phyloP scores from a whole-genome alignment of 306 rosid genomes.

The Fragaria iinumae region DNA sequence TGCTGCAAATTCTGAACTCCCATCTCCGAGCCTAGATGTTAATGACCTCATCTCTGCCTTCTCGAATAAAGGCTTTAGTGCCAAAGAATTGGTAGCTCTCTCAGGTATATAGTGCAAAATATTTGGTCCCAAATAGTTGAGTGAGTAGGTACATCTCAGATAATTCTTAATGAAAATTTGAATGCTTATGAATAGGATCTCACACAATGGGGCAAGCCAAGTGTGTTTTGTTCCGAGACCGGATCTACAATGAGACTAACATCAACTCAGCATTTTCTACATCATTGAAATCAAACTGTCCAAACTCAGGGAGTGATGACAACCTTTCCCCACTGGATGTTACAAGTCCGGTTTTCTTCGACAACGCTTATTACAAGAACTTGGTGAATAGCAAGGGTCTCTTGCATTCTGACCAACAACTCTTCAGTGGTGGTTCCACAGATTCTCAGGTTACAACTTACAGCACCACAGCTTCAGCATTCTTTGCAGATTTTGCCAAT shows the following conservation, averaged over 20 bases:
- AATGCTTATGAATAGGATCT: conserved; percentile 41
- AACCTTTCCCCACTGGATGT: conserved; percentile 59
- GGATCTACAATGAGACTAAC: conserved; percentile 54
- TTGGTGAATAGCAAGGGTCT: conserved; percentile 34
- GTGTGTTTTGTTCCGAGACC: conserved; percentile 49
- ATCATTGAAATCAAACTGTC: conserved; percentile 48
- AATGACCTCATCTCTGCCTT: conserved; percentile 45
- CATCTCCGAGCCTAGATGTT: conserved; percentile 58
- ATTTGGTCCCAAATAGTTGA: background rate
- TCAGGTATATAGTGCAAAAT: conserved; percentile 39
- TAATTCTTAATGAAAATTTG: background rate
- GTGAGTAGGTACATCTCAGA: background rate
- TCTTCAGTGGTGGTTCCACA: conserved; percentile 38
- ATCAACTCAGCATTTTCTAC: conserved; percentile 51
- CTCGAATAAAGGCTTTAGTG: conserved; percentile 53
- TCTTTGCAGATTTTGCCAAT: conserved; percentile 49
- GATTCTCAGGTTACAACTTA: conserved; percentile 35
- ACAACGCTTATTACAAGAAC: conserved; percentile 44
- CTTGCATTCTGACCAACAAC: conserved; percentile 44
- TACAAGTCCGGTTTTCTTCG: conserved; percentile 48
- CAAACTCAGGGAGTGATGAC: conserved; percentile 43
- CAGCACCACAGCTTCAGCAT: conserved; percentile 29
- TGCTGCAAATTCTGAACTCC: conserved; percentile 56
- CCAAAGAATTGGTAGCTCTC: conserved; percentile 61
- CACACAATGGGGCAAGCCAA: conserved; percentile 74